Conservation (phyloP, 2,329 filamentous ascomycete species). For the Sporothrix curviconia region DNA sequence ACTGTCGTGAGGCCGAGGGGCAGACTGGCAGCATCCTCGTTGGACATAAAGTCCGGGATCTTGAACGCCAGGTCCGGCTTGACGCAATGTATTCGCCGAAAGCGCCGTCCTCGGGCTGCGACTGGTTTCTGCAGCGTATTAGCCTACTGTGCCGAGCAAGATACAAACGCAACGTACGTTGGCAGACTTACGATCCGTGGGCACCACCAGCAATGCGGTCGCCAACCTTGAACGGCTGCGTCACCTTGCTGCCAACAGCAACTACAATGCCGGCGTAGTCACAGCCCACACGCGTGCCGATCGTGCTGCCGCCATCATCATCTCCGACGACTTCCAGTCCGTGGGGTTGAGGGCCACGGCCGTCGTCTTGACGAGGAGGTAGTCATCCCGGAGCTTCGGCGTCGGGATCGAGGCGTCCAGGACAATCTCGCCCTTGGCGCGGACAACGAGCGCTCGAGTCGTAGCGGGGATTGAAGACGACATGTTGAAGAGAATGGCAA, state of each 20-base stretch:
- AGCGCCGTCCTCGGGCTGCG: slow-evolving; percentile 35
- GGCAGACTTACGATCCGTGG: slow-evolving; percentile 29
- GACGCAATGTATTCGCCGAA: slow-evolving; percentile 35
- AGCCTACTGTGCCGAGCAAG: neutral
- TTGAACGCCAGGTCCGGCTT: slow-evolving; percentile 37
- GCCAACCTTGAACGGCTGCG: slow-evolving; percentile 37
- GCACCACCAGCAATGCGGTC: slow-evolving; percentile 39
- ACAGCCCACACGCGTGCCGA: slow-evolving; percentile 25
- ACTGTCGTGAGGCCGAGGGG: slow-evolving; percentile 37
- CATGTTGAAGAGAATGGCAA: neutral
- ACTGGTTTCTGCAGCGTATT: slow-evolving; percentile 23
- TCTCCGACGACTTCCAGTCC: slow-evolving; percentile 24
- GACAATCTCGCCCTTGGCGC: slow-evolving; percentile 17
- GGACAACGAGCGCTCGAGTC: slow-evolving; percentile 23
- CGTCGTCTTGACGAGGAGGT: slow-evolving; percentile 24
- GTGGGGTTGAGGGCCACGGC: slow-evolving; percentile 28
- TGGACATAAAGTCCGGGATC: slow-evolving; percentile 39
- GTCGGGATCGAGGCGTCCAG: slow-evolving; percentile 20
- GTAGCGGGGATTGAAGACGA: slow-evolving; percentile 17
- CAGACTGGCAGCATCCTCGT: slow-evolving; percentile 40
- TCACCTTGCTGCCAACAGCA: slow-evolving; percentile 37
- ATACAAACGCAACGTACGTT: neutral
- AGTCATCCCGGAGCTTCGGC: slow-evolving; percentile 23
- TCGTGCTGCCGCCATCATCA: slow-evolving; percentile 3
- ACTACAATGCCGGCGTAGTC: slow-evolving; percentile 44